phyloP scores from a whole-genome alignment of 2,329 filamentous ascomycete genomes.

The Huntiella moniliformis region DNA sequence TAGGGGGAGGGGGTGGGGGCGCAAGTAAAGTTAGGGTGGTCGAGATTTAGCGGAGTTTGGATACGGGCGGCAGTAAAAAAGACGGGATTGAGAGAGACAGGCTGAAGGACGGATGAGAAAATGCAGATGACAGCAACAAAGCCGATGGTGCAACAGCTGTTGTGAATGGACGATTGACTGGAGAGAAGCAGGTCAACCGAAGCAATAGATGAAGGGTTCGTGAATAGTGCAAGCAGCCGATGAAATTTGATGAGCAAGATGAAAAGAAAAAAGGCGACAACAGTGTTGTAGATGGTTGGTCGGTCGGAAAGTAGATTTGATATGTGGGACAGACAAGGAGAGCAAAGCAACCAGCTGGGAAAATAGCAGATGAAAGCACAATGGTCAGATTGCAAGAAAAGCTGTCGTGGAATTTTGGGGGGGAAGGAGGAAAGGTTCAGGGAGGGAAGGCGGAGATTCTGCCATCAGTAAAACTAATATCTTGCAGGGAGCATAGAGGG shows the following conservation, averaged over 20 bases:
- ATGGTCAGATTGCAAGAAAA: constrained; percentile 1
- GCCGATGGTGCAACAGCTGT: neutral
- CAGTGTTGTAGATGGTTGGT: neutral
- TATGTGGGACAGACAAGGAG: neutral
- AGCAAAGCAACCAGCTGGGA: neutral
- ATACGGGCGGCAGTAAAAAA: neutral
- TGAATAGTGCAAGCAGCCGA: neutral
- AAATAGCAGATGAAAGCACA: constrained; percentile 2
- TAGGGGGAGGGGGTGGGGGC: neutral
- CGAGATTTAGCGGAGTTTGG: neutral
- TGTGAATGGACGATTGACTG: neutral
- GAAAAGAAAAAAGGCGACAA: neutral
- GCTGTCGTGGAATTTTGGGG: neutral
- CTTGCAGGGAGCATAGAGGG: too few relatives aligned
- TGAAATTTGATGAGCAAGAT: neutral
- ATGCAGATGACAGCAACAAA: too few relatives aligned
- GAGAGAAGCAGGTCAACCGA: neutral
- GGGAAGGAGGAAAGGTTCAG: neutral
- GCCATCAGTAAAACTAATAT: too few relatives aligned
- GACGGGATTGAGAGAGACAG: neutral
- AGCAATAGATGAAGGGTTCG: too few relatives aligned
- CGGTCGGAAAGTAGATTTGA: neutral
- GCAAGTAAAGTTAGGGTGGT: neutral
- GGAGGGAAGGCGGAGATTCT: neutral
- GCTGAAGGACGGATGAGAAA: constrained; percentile 1